Evolutionary conservation across 805 yeast species (phyloP).

Genomic region (Nakazawaea wickerhamii): DNA sequence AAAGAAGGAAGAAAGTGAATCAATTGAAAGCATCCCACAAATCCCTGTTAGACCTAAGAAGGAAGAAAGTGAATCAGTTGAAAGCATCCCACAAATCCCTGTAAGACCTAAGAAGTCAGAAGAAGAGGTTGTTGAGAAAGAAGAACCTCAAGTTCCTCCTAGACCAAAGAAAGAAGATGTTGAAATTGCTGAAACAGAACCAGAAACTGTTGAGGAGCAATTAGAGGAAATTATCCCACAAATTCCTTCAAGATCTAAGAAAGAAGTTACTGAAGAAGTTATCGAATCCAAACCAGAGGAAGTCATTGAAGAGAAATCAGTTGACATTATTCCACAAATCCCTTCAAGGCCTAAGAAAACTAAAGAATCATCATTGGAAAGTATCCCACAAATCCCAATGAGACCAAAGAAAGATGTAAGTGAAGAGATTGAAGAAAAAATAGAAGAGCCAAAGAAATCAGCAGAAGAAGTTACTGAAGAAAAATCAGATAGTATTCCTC

Average conservation of each 20-base stretch:
- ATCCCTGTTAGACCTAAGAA: conserved; percentile 14
- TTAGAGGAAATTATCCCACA: neutral
- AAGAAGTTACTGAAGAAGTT: neutral
- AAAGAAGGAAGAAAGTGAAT: neutral
- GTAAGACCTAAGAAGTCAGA: conserved; percentile 12
- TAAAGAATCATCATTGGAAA: neutral
- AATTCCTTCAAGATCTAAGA: neutral
- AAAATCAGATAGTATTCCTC: conserved; percentile 14
- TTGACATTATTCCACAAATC: conserved; percentile 10
- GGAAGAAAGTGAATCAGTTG: neutral
- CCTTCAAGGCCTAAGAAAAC: conserved; percentile 8
- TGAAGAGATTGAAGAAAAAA: neutral
- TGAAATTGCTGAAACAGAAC: no score
- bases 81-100: conserved; percentile 14
- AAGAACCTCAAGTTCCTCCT: neutral
- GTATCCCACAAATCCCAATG: neutral
- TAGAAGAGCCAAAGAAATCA: no score
- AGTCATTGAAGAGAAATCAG: neutral
- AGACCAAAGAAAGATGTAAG: neutral
- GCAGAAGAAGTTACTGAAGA: no score
- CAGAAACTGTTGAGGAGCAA: neutral
- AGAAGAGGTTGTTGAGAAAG: neutral
- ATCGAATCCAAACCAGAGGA: neutral
- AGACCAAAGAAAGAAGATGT: no score
- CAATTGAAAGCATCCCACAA: conserved; percentile 5